Evolutionary conservation across 768 basidiomycete genomes (phyloP).

Genomic region (Termitomyces sp.): DNA sequence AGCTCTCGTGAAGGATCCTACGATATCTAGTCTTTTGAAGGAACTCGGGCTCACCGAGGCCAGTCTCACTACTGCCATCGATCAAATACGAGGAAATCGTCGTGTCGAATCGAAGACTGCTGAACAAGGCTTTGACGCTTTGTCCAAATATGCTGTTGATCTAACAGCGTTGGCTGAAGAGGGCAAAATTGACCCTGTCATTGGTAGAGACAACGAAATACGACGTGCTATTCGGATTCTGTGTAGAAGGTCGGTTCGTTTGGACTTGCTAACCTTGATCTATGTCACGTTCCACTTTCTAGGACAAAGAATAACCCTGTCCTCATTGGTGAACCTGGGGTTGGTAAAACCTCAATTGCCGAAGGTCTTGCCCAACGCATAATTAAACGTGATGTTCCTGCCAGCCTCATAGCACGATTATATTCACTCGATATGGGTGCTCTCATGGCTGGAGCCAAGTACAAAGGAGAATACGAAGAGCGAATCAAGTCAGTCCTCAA

Average conservation of each 20-base stretch:
- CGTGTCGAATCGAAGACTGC: slow-evolving; percentile 82
- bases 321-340: slow-evolving; percentile 90
- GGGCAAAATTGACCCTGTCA: slow-evolving; percentile 94
- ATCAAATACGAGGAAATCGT: slow-evolving; percentile 77
- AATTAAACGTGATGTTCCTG: slow-evolving; percentile 87
- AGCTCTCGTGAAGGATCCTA: slow-evolving; percentile 71
- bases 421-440: slow-evolving; percentile 94
- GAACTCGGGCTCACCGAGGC: slow-evolving; percentile 70
- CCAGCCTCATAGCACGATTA: slow-evolving; percentile 63
- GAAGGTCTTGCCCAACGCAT: slow-evolving; percentile 97
- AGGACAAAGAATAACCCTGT: slow-evolving; percentile 98
- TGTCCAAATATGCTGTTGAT: slow-evolving; percentile 85
- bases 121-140: slow-evolving; percentile 89
- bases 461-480: slow-evolving; percentile 96
- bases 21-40: slow-evolving; percentile 65
- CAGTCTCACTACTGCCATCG: slow-evolving; percentile 67
- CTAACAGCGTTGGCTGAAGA: slow-evolving; percentile 83
- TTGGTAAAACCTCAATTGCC: slow-evolving; percentile 92
- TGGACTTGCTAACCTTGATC: background rate
- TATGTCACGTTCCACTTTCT: background rate
- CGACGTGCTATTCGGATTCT: slow-evolving; percentile 79
- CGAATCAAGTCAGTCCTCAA: slow-evolving; percentile 88
- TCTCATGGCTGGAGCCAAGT: slow-evolving; percentile 88
- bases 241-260: slow-evolving; percentile 53
- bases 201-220: slow-evolving; percentile 91